Percentiles rank a stretch among this genome's conserved stretches.
phyloP scores from a whole-genome alignment of 2,329 filamentous ascomycete species.

The Didymella lethalis region DNA sequence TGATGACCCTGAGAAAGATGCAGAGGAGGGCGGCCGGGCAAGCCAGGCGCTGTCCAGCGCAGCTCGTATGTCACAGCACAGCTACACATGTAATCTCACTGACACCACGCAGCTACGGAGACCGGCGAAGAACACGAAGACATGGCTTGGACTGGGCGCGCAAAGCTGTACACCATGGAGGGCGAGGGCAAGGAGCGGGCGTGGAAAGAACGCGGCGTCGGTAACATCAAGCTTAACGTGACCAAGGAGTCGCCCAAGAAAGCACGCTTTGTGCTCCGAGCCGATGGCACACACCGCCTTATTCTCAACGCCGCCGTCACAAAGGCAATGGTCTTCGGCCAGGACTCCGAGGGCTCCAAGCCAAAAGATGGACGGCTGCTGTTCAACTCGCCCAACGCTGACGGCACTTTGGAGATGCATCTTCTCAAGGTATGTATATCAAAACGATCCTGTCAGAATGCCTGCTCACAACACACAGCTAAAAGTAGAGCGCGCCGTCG shows the following conservation, averaged over 20 bases:
- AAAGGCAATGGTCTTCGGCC: slow-evolving; percentile 79
- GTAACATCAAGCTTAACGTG: slow-evolving; percentile 81
- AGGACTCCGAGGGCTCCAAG: slow-evolving; percentile 67
- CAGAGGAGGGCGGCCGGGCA: slow-evolving; percentile 44
- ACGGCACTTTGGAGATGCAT: slow-evolving; percentile 62
- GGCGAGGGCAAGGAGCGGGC: slow-evolving; percentile 62
- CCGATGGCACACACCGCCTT: slow-evolving; percentile 86
- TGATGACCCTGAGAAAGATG: slow-evolving; percentile 30
- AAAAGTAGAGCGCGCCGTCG: slow-evolving; percentile 33
- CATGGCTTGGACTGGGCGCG: slow-evolving; percentile 76
- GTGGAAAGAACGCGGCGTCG: slow-evolving; percentile 90
- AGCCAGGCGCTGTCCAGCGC: slow-evolving; percentile 10
- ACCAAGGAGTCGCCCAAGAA: slow-evolving; percentile 51
- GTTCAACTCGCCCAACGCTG: slow-evolving; percentile 64
- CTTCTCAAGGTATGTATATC: slow-evolving; percentile 62
- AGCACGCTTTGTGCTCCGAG: slow-evolving; percentile 85
- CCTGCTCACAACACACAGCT: slow-evolving; percentile 23
- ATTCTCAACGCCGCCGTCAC: slow-evolving; percentile 85
- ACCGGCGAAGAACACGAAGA: slow-evolving; percentile 87
- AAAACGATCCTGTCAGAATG: too few relatives aligned
- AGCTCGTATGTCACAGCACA: slow-evolving; percentile 12
- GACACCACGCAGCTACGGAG: slow-evolving; percentile 65
- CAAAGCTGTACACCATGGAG: slow-evolving; percentile 84
- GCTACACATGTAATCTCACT: slow-evolving; percentile 14
- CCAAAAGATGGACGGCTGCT: slow-evolving; percentile 75